Base-by-base conservation (phyloP, 148 eudicot genomes). In the Camellia lanceoleosa region DNA sequence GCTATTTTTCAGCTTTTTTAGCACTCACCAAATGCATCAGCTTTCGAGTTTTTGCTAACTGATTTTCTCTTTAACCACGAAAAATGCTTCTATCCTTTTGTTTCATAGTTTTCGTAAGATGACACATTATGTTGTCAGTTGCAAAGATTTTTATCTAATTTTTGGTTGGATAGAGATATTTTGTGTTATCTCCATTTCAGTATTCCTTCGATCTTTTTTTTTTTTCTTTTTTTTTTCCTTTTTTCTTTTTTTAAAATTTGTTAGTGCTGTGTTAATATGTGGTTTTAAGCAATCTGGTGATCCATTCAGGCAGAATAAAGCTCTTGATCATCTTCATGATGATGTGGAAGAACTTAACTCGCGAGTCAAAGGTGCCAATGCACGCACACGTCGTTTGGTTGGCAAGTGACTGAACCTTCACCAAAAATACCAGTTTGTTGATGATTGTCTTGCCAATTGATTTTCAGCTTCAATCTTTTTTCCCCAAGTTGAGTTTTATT, bases 301-400 rank as follows among this genome's bases (percentile, higher is more conserved):
- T 56, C 62, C 54, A 70, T 85, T 82, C 90, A 94, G 97, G 88
- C 98, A 95, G 90, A 91, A 89, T 88, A 88, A 90, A 80, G 96
- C 97, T 62, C 88, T 95, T 43, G 98, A 95, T 84, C 86, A 85
- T 86, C 92, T 95, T 59, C 74, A 81, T 9, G 87, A 87, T 47
- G 98, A 95, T 74, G 84, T 95, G 18, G 99, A 95, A 6, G 98
- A 93, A 77, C 82, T 95, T 42, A 95, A 95, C 82, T 82, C 87
- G 1, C 85, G 97, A 83, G 90, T 93, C 51, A 95, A 93, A 79
- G 94, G 92, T 41, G 93, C 98, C 15, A 92, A 93, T 79, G 90
- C 83, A 79, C 94, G 97, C 47, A 86, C 93, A 61, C 88, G 89
- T 41, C 63, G 73, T 3, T 58, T 91, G 82, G 62, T 88, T 73